Conservation (phyloP, 495 filamentous ascomycete species). For the Penicillium malachiteum region DNA sequence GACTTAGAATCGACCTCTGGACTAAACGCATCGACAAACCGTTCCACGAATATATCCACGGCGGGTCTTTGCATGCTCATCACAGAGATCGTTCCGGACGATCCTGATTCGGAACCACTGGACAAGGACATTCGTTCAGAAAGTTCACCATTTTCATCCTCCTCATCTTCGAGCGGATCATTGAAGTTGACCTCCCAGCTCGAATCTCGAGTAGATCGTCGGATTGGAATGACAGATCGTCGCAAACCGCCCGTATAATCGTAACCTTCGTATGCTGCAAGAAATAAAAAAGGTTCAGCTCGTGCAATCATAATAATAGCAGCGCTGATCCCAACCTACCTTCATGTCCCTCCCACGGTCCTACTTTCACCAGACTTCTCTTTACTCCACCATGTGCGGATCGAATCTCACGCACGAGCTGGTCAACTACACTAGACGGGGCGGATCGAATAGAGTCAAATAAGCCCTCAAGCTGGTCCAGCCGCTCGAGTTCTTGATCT, state of each 20-base stretch:
- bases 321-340: conserved; percentile 16
- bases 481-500: conserved; percentile 24
- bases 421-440: conserved; percentile 33
- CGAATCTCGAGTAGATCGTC: conserved; percentile 1
- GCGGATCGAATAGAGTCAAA: conserved; percentile 44
- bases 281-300: too few species aligned
- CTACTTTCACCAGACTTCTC: conserved; percentile 20
- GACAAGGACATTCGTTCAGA: conserved; percentile 13
- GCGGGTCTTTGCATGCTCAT: conserved; percentile 28
- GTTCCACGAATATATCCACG: conserved; percentile 43
- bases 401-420: conserved; percentile 36
- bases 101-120: conserved; percentile 26
- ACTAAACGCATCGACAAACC: conserved; percentile 48
- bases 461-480: conserved; percentile 37
- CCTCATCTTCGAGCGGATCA: neutral
- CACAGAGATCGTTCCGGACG: conserved; percentile 23
- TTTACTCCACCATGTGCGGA: conserved; percentile 21
- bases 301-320: too few species aligned
- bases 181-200: conserved; percentile 15
- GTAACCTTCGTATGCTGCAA: conserved; percentile 20
- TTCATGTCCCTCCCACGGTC: conserved; percentile 32
- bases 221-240: conserved; percentile 12
- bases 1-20: conserved; percentile 41
- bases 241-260: conserved; percentile 10
- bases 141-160: conserved; percentile 16